These are phyloP conservation scores for Gnomoniopsis sp. DNA, from an alignment of 2,329 filamentous ascomycete species.

Conservation along the genomic window DNA sequence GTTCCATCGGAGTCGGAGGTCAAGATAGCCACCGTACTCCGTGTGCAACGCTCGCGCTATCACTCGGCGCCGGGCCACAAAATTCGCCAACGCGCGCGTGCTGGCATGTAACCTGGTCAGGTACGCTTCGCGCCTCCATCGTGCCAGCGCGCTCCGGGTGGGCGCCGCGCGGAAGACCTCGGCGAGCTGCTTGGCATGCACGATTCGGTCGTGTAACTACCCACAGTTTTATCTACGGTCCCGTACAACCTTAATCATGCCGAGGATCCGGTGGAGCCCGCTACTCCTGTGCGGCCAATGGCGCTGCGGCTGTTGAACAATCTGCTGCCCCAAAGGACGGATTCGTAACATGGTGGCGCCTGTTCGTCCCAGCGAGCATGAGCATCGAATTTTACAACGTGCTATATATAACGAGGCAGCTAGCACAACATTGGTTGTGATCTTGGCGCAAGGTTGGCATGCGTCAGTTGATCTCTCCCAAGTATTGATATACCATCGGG, in stretches of 20 bases:
- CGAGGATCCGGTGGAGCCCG: slow-evolving; percentile 6
- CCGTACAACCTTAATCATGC: neutral
- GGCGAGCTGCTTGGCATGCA: neutral
- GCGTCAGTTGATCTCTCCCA: too few species aligned
- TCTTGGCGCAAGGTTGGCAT: too few species aligned
- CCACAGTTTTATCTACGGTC: neutral
- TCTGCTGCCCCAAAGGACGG: neutral
- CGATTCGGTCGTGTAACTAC: neutral
- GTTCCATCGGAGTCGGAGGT: neutral
- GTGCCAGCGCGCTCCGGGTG: too few species aligned
- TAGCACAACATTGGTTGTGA: too few species aligned
- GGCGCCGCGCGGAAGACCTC: too few species aligned
- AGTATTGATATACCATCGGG: too few species aligned
- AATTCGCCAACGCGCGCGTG: neutral
- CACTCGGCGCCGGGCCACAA: neutral
- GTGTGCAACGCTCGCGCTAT: neutral
- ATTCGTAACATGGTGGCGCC: neutral
- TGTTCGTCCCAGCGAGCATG: neutral
- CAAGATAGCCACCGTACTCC: neutral
- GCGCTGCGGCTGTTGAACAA: neutral
- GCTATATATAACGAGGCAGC: too few species aligned
- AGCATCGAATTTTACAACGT: too few species aligned
- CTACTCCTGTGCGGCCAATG: neutral
- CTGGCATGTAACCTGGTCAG: too few species aligned
- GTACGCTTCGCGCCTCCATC: too few species aligned